Conservation (phyloP, 2,329 filamentous ascomycete genomes). For the Talaromyces amestolkiae region DNA sequence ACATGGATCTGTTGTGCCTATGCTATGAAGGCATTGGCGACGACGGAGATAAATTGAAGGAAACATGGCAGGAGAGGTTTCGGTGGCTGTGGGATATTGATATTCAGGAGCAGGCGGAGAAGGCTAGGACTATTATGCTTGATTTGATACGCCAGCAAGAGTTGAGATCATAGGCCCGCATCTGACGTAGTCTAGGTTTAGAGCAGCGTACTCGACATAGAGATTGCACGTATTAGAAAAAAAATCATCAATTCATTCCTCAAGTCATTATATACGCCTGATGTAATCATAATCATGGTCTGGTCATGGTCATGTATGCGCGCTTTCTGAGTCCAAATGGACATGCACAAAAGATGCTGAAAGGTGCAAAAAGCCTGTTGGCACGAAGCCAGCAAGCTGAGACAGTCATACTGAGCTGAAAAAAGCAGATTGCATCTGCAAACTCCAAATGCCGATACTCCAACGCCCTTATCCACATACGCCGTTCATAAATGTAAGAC, state of each 20-base stretch:
- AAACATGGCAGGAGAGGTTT: slow-evolving; percentile 26
- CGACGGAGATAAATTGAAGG: slow-evolving; percentile 28
- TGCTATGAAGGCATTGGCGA: slow-evolving; percentile 28
- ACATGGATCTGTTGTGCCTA: slow-evolving; percentile 35
- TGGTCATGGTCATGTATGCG: slow-evolving; percentile 10
- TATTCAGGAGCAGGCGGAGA: slow-evolving; percentile 23
- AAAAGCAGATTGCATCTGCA: slow-evolving; percentile 13
- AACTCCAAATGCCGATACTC: slow-evolving; percentile 8
- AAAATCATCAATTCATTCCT: slow-evolving; percentile 15
- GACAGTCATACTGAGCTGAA: slow-evolving; percentile 7
- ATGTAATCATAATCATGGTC: slow-evolving; percentile 19
- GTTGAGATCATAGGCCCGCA: neutral
- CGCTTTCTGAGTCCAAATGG: slow-evolving; percentile 8
- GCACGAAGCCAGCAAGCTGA: neutral
- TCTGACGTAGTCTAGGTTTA: neutral
- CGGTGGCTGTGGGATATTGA: slow-evolving; percentile 38
- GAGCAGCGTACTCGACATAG: neutral
- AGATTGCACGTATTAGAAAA: neutral
- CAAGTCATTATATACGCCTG: slow-evolving; percentile 19
- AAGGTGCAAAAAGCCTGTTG: neutral
- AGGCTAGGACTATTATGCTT: slow-evolving; percentile 10
- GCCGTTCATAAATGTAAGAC: slow-evolving; percentile 15
- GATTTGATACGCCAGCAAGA: neutral
- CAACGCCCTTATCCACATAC: slow-evolving; percentile 15
- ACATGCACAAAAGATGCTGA: slow-evolving; percentile 12